These are phyloP conservation scores for Anisodus acutangulus DNA, from an alignment of 257 asterid genomes.

Conservation along the genomic window DNA sequence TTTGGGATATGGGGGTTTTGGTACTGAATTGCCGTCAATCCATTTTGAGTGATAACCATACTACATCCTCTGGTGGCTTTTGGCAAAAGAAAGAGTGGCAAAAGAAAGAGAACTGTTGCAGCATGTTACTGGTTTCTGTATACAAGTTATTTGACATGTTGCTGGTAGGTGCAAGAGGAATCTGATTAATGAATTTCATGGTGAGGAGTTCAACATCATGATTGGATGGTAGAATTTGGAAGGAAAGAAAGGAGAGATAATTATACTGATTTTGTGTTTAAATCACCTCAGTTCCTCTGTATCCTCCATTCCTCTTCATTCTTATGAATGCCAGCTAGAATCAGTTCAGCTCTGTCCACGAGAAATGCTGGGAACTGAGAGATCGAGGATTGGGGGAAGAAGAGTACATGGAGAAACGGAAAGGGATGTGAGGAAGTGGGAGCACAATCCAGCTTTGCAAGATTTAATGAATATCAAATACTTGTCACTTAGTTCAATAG, in stretches of 20 bases:
- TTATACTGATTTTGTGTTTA: not conserved
- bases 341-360: not conserved
- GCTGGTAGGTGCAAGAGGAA: not conserved
- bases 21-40: not conserved
- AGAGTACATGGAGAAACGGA: not conserved
- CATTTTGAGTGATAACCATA: not conserved
- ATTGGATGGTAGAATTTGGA: slow-evolving; percentile 13
- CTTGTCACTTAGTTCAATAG: not conserved
- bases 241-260: not conserved
- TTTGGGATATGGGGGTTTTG: not conserved
- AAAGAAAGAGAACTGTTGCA: slow-evolving; percentile 15
- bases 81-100: slow-evolving; percentile 9
- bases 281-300: not conserved
- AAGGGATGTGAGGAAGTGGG: slow-evolving; percentile 16
- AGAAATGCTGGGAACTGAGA: slow-evolving; percentile 25
- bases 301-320: not conserved
- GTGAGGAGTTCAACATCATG: slow-evolving; percentile 9
- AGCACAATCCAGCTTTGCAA: not conserved
- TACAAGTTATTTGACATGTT: not conserved
- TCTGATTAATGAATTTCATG: not conserved
- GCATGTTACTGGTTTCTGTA: not conserved
- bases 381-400: not conserved
- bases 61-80: not conserved
- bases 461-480: not conserved
- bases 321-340: not conserved